These are phyloP conservation scores for Torulaspora quercuum DNA, from an alignment of 805 yeast genomes.

Conservation along the genomic window DNA sequence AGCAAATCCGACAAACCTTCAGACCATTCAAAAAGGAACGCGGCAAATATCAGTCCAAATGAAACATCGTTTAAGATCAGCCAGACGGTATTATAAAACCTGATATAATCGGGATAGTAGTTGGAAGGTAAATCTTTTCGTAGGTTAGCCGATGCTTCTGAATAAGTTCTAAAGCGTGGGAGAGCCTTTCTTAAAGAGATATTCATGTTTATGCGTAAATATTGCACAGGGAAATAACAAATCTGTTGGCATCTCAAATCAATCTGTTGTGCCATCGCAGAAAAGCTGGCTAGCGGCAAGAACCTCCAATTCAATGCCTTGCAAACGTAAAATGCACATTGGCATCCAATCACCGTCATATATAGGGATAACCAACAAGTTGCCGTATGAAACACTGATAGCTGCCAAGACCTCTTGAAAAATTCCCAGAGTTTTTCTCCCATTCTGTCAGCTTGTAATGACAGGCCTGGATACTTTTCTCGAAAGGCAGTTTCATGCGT, in stretches of 20 bases:
- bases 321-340: conserved; percentile 20
- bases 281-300: conserved; percentile 32
- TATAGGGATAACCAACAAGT: conserved; percentile 6
- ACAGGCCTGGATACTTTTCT: conserved; percentile 15
- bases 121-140: conserved; percentile 39
- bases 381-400: not conserved
- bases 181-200: conserved; percentile 14
- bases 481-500: conserved; percentile 22
- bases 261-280: conserved; percentile 71
- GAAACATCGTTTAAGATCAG: conserved; percentile 76
- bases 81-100: conserved; percentile 87
- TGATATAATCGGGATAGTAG: conserved; percentile 60
- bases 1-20: conserved; percentile 40
- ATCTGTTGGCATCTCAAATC: conserved; percentile 75
- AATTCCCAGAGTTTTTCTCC: conserved; percentile 1
- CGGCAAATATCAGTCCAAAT: conserved; percentile 61
- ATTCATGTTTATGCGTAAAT: conserved; percentile 46
- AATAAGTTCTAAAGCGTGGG: conserved; percentile 17
- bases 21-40: conserved; percentile 43
- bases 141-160: conserved; percentile 17
- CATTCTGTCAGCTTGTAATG: conserved; percentile 10
- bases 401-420: conserved; percentile 1
- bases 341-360: conserved; percentile 15
- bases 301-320: conserved; percentile 18
- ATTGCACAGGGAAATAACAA: conserved; percentile 76